Base-by-base conservation (phyloP, 2,329 filamentous ascomycete genomes). In the Xylariaceae sp. region DNA sequence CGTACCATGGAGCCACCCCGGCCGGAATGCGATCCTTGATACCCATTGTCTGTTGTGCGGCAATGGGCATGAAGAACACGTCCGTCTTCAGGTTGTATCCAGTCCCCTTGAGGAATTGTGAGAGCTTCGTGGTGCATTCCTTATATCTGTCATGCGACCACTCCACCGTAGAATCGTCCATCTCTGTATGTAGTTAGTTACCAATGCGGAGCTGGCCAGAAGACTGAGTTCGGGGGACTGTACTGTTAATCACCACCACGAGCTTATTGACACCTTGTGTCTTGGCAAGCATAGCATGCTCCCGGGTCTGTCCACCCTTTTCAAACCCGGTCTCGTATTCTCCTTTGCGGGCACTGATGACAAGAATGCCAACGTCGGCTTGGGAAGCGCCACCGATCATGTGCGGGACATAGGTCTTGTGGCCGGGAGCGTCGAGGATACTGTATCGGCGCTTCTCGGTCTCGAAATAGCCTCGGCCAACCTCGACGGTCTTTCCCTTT, bases 251-350 rank as follows among this genome's bases (percentile, higher is more conserved):
- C 33, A 75, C 92, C 19, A 98, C 81, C 29, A 96, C 72, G 36
- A 98, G 74, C 67, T 95, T 95, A 72, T 94, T 94, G 39, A 98
- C 92, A 63, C 92, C 92, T 58, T 94, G 90, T 1, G 93, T 98
- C 67, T 96, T 94, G 48, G 93, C 93, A 56, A 98, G 73, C 70
- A 98, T 87, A 36, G 93, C 92, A 63, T 96, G 90, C 74, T 98
- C 92, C 57, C 92, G 78, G 34, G 92, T 98, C 63, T 98, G 92
- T 23, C 92, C 90, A 43, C 92, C 92, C 33, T 87, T 57, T 70
- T 98, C 92, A 59, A 98, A 98, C 31, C 92, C 92, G 21, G 92
- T 96, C 65, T 98, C 92, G 61, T 96, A 98, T 65, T 98, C 92
- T 56, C 92, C 92, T 71, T 95, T 96, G 55, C 92, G 83, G 26